Conservation (phyloP, 2,329 filamentous ascomycete genomes). For the Monosporascus sp. region DNA sequence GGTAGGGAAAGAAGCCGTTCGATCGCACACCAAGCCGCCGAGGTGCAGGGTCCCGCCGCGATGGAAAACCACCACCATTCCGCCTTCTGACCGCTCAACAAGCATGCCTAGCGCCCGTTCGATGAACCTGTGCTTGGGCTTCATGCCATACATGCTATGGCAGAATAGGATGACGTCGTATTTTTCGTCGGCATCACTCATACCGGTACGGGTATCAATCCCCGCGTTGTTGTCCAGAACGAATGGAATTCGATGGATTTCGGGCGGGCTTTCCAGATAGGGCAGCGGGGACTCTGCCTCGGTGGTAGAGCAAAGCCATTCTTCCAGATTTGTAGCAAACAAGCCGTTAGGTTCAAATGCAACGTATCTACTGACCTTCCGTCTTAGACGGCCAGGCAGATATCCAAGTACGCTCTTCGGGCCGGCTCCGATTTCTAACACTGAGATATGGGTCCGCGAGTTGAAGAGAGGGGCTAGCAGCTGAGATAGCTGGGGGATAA, state of each 20-base stretch:
- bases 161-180: constrained; percentile 57
- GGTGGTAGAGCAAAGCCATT: constrained; percentile 31
- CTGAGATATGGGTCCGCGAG: constrained; percentile 39
- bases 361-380: constrained; percentile 42
- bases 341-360: constrained; percentile 49
- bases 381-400: constrained; percentile 37
- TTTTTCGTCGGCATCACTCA: constrained; percentile 24
- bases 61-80: constrained; percentile 51
- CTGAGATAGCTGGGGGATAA: constrained; percentile 42
- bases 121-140: constrained; percentile 40
- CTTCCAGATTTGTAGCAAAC: constrained; percentile 39
- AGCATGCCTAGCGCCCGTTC: constrained; percentile 44
- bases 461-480: constrained; percentile 36
- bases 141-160: constrained; percentile 60
- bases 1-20: constrained; percentile 39
- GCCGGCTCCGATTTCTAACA: constrained; percentile 56
- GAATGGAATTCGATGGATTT: constrained; percentile 37
- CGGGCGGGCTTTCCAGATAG: constrained; percentile 30
- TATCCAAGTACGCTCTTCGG: constrained; percentile 47
- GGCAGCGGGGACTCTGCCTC: constrained; percentile 33
- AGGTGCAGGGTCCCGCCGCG: constrained; percentile 39
- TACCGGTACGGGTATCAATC: constrained; percentile 14
- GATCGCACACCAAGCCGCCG: constrained; percentile 42
- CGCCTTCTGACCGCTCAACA: constrained; percentile 28
- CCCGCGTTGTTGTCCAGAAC: constrained; percentile 14